Evolutionary conservation across 345 rosid genomes (phyloP), one percentile per base, ranked within the genome.

Genomic region (Xanthoceras sorbifolium): DNA sequence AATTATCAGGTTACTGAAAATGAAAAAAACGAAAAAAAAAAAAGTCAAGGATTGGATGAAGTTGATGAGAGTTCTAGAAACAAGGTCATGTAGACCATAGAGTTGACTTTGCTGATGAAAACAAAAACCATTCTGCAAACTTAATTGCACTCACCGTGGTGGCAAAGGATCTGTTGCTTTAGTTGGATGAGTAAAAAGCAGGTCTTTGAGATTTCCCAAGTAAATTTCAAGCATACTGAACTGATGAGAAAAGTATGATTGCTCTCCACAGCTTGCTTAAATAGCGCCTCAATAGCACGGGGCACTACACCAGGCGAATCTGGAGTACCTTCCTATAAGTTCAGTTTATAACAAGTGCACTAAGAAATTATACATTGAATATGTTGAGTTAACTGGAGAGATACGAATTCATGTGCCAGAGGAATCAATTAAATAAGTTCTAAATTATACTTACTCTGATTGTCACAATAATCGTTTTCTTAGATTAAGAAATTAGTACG

Each of bases 221-320:
- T 93, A 93, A 67, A 93, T 88, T 87, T 93, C 97, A 70, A 93
- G 89, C 98, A 93, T 93, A 67, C 98, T 93, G 81, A 90, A 12
- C 65, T 83, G 80, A 91, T 85, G 55, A 61, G 73, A 81, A 89
- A 86, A 62, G 64, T 66, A 79, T 88, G 85, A 78, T 87, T 91
- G 78, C 89, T 87, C 66, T 82, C 87, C 66, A 34, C 78, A 22
- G 89, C 90, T 81, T 86, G 94, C 76, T 86, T 84, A 76, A 93
- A 83, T 62, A 91, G 68, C 64, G 87, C 90, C 72, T 87, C 78
- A 55, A 93, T 88, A 8, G 89, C 77, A 50, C 90, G 83, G 22
- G 92, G 93, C 74, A 93, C 92, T 5, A 90, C 54, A 48, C 98
- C 98, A 1, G 89, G 93, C 76, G 77, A 82, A 46, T 87, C 87